Evolutionary conservation across 176 grass and related monocot species (phyloP).

Genomic region (Oryza punctata): DNA sequence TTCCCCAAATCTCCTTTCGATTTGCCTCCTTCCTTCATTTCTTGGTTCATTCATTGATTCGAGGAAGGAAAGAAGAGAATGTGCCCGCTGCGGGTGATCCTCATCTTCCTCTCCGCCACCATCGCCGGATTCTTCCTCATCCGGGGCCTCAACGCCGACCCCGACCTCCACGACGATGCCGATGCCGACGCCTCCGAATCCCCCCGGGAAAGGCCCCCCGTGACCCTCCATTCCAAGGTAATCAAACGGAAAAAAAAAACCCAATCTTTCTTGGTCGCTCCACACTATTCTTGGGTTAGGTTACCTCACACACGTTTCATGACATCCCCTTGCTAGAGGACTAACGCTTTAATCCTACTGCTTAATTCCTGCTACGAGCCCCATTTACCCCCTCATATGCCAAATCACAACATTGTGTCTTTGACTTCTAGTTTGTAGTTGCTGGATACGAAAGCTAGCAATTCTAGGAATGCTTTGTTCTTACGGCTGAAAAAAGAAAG

Average conservation of each 20-base stretch:
- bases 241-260: neutral
- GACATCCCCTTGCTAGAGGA: too few relatives aligned
- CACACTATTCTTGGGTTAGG: slow-evolving; percentile 21
- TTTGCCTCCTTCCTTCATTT: neutral
- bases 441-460: neutral
- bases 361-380: too few relatives aligned
- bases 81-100: slow-evolving; percentile 84
- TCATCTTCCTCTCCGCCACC: slow-evolving; percentile 96
- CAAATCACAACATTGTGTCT: neutral
- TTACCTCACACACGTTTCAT: neutral
- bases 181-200: slow-evolving; percentile 10
- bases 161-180: slow-evolving; percentile 42
- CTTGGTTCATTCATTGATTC: neutral
- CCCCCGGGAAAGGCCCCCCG: neutral
- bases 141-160: slow-evolving; percentile 58
- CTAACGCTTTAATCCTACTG: neutral
- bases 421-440: neutral
- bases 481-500: neutral
- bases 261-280: neutral
- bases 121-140: slow-evolving; percentile 95
- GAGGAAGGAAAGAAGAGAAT: slow-evolving; percentile 10
- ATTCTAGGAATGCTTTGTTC: neutral
- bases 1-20: neutral
- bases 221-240: slow-evolving; percentile 55
- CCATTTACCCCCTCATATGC: neutral